phyloP scores from a whole-genome alignment of 257 asterid genomes.

The Solanum lignicaule region DNA sequence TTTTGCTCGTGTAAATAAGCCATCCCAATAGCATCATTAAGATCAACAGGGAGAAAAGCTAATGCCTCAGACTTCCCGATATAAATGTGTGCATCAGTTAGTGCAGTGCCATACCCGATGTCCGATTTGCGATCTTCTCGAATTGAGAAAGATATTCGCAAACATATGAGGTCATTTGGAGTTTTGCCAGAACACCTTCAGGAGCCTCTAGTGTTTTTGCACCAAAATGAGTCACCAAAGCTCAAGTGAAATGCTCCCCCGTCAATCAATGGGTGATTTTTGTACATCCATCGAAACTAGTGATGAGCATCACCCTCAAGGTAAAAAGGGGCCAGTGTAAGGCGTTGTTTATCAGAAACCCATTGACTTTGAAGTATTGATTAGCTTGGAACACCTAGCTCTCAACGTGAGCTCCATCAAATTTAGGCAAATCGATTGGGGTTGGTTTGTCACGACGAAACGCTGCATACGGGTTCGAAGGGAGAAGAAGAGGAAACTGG shows the following conservation, averaged over 20 bases:
- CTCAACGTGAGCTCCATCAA: background rate
- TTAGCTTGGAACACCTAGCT: background rate
- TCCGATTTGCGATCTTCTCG: background rate
- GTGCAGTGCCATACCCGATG: background rate
- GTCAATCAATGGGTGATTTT: background rate
- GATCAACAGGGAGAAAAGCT: background rate
- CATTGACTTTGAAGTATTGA: background rate
- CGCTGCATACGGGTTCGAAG: background rate
- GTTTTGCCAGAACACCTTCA: background rate
- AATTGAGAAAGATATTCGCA: background rate
- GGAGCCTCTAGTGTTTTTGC: background rate
- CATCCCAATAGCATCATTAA: background rate
- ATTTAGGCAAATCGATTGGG: background rate
- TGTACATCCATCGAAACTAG: background rate
- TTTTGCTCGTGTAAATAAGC: background rate
- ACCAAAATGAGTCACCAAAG: background rate
- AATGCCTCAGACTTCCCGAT: background rate
- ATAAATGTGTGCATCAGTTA: background rate
- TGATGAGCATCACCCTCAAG: background rate
- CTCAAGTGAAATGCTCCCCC: background rate
- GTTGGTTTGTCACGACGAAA: background rate
- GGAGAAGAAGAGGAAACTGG: background rate
- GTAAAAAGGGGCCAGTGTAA: background rate
- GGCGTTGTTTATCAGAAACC: background rate
- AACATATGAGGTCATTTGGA: background rate